A percentile compares a stretch with the other conserved stretches of the same genome.
phyloP scores from a whole-genome alignment of 106 monocot species.

The Chionographis japonica region DNA sequence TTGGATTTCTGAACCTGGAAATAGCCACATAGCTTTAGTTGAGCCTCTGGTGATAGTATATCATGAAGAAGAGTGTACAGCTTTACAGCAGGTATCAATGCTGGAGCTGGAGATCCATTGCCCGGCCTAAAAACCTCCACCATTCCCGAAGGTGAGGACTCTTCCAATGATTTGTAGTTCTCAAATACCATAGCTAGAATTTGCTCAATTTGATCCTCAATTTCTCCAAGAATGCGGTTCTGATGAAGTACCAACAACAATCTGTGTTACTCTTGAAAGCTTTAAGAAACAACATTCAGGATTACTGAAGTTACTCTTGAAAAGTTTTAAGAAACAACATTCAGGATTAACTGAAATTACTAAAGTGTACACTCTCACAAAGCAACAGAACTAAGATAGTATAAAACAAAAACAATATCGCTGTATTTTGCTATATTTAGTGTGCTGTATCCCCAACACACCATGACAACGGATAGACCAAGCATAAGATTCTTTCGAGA shows the following conservation, averaged over 20 bases:
- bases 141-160: constrained; percentile 70
- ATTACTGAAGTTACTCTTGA: neutral
- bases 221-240: constrained; percentile 95
- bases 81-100: constrained; percentile 73
- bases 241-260: constrained; percentile 20
- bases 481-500: too few species aligned
- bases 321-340: neutral
- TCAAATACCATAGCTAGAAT: constrained; percentile 76
- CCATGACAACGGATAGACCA: too few species aligned
- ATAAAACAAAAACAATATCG: too few species aligned
- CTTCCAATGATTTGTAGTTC: constrained; percentile 96
- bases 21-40: constrained; percentile 83
- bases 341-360: too few species aligned
- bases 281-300: neutral
- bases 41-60: constrained; percentile 83
- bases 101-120: constrained; percentile 70
- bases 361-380: too few species aligned
- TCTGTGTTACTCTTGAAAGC: neutral
- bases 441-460: too few species aligned
- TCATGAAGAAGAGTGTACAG: constrained; percentile 90
- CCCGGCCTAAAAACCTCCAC: constrained; percentile 63
- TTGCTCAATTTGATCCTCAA: constrained; percentile 77
- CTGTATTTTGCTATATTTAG: too few species aligned
- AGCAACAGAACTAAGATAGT: too few species aligned
- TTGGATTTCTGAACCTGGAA: constrained; percentile 52